These are phyloP conservation scores for Globisporangium emineosum DNA, from an alignment of 352 stramenopile species.

Conservation along the genomic window DNA sequence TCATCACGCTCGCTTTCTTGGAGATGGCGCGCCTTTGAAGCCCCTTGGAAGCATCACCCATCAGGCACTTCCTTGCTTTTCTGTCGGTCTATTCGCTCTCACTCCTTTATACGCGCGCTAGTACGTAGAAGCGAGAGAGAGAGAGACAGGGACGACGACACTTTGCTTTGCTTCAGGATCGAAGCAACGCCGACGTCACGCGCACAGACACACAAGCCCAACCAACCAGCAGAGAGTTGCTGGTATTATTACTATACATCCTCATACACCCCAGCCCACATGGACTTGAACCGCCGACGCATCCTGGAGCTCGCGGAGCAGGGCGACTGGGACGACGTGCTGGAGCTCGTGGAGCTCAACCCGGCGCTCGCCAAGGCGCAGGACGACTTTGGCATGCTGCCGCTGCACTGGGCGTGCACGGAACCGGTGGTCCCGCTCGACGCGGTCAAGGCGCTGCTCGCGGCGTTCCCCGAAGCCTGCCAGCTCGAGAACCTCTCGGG, in stretches of 20 bases:
- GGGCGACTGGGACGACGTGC: constrained; percentile 58
- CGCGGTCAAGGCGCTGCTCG: constrained; percentile 40
- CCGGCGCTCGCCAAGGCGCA: constrained; percentile 50
- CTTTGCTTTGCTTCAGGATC: not conserved
- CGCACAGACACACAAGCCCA: not conserved
- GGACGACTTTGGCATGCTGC: constrained; percentile 84
- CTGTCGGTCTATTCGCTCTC: not conserved
- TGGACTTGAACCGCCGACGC: constrained; percentile 41
- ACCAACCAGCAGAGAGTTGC: not conserved
- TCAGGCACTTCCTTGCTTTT: not conserved
- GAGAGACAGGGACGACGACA: not conserved
- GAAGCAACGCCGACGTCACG: constrained; percentile 4
- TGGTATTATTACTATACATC: no score
- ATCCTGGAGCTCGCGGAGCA: constrained; percentile 59
- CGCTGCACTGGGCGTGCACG: constrained; percentile 81
- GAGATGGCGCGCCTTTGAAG: not conserved
- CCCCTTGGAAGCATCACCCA: not conserved
- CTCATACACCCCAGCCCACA: constrained; percentile 6
- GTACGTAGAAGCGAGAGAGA: not conserved
- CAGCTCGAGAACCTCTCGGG: constrained; percentile 69
- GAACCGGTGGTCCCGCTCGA: constrained; percentile 49
- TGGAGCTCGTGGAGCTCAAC: constrained; percentile 38
- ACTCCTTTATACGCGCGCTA: constrained; percentile 5
- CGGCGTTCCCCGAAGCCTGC: constrained; percentile 53
- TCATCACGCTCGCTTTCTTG: not conserved